Percentiles rank a stretch among this genome's conserved stretches.
phyloP scores from a whole-genome alignment of 371 early-diverging fungal genomes.

The Circinella minor region DNA sequence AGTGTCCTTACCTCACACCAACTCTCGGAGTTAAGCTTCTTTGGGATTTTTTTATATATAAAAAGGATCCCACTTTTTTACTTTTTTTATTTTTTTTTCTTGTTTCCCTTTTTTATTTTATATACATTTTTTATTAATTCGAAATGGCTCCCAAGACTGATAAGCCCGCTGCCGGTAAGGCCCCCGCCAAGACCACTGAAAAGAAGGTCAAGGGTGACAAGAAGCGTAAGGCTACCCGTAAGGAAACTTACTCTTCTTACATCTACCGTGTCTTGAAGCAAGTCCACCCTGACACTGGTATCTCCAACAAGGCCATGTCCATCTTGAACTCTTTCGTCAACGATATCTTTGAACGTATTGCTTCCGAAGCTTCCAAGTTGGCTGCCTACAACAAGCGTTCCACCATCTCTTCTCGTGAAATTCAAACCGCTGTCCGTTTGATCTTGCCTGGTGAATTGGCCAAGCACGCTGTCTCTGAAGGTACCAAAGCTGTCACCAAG shows the following conservation, averaged over 20 bases:
- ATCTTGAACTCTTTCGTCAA: constrained; percentile 98
- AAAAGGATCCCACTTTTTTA: neutral
- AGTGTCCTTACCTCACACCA: neutral
- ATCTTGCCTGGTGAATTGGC: constrained; percentile 96
- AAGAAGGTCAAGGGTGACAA: constrained; percentile 61
- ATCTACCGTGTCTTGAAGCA: constrained; percentile 98
- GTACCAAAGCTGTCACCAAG: constrained; percentile 98
- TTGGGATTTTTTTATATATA: neutral
- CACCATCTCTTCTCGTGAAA: constrained; percentile 95
- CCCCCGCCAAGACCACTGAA: constrained; percentile 67
- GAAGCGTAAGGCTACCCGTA: constrained; percentile 69
- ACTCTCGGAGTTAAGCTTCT: no score
- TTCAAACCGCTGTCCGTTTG: constrained; percentile 94
- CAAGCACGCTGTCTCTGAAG: constrained; percentile 98
- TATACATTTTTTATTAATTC: constrained; percentile 13
- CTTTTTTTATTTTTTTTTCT: constrained; percentile 23
- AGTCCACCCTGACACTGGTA: constrained; percentile 97
- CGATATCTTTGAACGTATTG: constrained; percentile 96
- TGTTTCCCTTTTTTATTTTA: constrained; percentile 19
- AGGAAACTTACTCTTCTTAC: constrained; percentile 94
- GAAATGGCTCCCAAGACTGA: constrained; percentile 61
- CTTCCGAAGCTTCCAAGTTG: constrained; percentile 89
- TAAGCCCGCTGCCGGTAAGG: constrained; percentile 69
- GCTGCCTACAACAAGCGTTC: constrained; percentile 95
- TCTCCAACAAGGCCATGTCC: constrained; percentile 99